Conservation (phyloP, 202 grass and related monocot species). For the Carex arenaria region DNA sequence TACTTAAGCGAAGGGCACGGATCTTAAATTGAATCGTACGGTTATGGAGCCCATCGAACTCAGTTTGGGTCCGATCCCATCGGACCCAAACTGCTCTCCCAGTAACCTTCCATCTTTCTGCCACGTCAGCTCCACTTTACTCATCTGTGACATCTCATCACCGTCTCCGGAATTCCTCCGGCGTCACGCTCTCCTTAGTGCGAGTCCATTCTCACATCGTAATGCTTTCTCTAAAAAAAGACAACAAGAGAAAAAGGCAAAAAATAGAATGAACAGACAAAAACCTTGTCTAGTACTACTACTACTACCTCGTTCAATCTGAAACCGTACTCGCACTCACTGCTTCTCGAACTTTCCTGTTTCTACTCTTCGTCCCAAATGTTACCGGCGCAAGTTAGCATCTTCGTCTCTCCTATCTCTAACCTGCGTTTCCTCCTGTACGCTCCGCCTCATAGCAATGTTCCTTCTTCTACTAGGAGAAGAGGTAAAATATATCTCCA, state of each 20-base stretch:
- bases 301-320: not conserved
- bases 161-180: too few relatives aligned
- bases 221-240: not conserved
- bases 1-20: too few relatives aligned
- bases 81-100: too few relatives aligned
- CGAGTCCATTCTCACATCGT: too few relatives aligned
- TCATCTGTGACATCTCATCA: too few relatives aligned
- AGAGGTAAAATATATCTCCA: slow-evolving; percentile 36
- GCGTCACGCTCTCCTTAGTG: too few relatives aligned
- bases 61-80: too few relatives aligned
- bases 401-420: not conserved
- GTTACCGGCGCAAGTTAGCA: slow-evolving; percentile 6
- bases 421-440: not conserved
- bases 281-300: not conserved
- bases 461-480: not conserved
- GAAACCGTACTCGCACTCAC: not conserved
- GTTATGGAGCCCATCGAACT: too few relatives aligned
- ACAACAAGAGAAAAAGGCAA: not conserved
- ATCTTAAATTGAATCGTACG: too few relatives aligned
- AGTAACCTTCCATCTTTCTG: too few relatives aligned
- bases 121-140: too few relatives aligned
- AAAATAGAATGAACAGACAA: not conserved
- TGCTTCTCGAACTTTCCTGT: not conserved
- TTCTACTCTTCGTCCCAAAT: not conserved
- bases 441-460: not conserved